phyloP scores from a whole-genome alignment of 768 basidiomycete species.

The Leccinum subtestaceum region DNA sequence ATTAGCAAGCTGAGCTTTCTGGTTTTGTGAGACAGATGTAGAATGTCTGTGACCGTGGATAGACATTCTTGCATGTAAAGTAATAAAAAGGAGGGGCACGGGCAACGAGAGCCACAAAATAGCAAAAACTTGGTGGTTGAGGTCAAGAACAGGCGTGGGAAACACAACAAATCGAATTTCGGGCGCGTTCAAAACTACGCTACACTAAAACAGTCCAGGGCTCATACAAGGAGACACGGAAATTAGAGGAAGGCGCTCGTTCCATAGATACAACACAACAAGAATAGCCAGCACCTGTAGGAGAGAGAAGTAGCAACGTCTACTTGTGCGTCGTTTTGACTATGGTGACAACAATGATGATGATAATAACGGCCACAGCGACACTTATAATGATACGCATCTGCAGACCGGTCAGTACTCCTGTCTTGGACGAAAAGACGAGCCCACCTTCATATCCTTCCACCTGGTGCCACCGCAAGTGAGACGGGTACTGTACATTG shows the following conservation, averaged over 20 bases:
- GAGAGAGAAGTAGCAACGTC: conserved; percentile 1
- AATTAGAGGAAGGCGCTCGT: conserved; percentile 28
- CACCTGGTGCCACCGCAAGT: conserved; percentile 52
- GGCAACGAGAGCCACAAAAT: conserved; percentile 31
- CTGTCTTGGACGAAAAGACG: not conserved
- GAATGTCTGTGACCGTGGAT: conserved; percentile 58
- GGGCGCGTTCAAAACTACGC: conserved; percentile 8
- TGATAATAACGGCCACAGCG: conserved; percentile 84
- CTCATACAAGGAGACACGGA: conserved; percentile 19
- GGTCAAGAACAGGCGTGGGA: conserved; percentile 26
- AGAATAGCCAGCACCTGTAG: conserved; percentile 20
- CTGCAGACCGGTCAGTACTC: conserved; percentile 38
- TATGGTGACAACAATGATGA: conserved; percentile 95
- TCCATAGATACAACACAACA: conserved; percentile 47
- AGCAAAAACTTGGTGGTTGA: conserved; percentile 7
- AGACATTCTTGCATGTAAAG: conserved; percentile 42
- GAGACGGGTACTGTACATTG: conserved; percentile 1
- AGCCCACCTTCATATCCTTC: conserved; percentile 92
- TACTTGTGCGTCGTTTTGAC: conserved; percentile 76
- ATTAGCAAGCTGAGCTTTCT: conserved; percentile 85
- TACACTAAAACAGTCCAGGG: conserved; percentile 26
- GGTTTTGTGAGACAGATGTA: conserved; percentile 64
- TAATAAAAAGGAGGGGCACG: conserved; percentile 34
- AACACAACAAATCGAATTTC: conserved; percentile 26
- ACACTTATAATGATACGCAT: conserved; percentile 97